Evolutionary conservation across 1,139 yeast species (phyloP).

Genomic region (Arxiozyma telluris): DNA sequence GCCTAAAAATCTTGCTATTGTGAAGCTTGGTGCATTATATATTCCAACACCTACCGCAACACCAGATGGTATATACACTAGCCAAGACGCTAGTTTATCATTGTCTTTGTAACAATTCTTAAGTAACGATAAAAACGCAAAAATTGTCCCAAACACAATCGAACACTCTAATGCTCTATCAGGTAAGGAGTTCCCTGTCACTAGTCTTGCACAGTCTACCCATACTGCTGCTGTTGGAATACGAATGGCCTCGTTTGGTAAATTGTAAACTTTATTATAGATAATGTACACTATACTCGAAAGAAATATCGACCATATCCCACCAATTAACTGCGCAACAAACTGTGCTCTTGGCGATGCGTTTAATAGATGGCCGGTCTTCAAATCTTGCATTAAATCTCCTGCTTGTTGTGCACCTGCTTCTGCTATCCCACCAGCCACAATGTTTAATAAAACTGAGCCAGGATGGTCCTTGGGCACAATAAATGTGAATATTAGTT

Average conservation of each 20-base stretch:
- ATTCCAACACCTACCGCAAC: constrained; percentile 97
- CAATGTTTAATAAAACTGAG: constrained; percentile 69
- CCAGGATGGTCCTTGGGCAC: constrained; percentile 75
- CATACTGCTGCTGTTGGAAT: constrained; percentile 94
- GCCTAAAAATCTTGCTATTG: constrained; percentile 85
- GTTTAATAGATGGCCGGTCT: constrained; percentile 85
- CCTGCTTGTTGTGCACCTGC: constrained; percentile 99
- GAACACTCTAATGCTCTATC: constrained; percentile 64
- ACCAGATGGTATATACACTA: constrained; percentile 61
- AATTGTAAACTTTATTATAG: constrained; percentile 71
- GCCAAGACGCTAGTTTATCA: constrained; percentile 33
- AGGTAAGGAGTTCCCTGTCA: constrained; percentile 86
- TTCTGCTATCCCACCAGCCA: constrained; percentile 96
- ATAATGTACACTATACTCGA: constrained; percentile 76
- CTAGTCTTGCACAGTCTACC: constrained; percentile 92
- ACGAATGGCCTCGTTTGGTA: constrained; percentile 73
- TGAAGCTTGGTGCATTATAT: constrained; percentile 87
- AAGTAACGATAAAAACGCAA: constrained; percentile 58
- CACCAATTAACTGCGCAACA: constrained; percentile 80
- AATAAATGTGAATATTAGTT: constrained; percentile 71
- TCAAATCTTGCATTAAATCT: constrained; percentile 92
- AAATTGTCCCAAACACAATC: constrained; percentile 53
- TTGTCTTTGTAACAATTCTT: constrained; percentile 44
- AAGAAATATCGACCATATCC: constrained; percentile 68
- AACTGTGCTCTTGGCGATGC: constrained; percentile 93